Conservation (phyloP, 371 early-diverging fungal species). For the Lichtheimia ornata region DNA sequence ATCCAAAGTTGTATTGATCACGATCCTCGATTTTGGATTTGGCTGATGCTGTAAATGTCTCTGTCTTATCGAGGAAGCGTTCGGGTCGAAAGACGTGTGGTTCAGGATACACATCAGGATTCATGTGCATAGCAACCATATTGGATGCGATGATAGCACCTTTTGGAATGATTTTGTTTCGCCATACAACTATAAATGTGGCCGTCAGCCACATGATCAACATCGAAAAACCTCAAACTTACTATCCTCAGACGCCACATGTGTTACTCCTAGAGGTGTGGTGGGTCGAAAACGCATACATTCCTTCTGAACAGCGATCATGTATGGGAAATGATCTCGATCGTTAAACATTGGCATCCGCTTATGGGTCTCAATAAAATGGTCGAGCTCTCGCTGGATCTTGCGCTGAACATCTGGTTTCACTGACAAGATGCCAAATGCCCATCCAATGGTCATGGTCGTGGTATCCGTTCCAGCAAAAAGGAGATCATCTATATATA, state of each 20-base stretch:
- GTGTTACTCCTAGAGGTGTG: conserved; percentile 29
- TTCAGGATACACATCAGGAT: conserved; percentile 13
- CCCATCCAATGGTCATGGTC: conserved; percentile 14
- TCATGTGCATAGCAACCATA: conserved; percentile 16
- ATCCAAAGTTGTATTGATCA: conserved; percentile 12
- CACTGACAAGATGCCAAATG: conserved; percentile 10
- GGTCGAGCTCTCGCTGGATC: conserved; percentile 12
- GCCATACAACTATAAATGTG: conserved; percentile 10
- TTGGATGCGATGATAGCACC: conserved; percentile 26
- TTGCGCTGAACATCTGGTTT: conserved; percentile 17
- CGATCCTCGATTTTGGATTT: conserved; percentile 8
- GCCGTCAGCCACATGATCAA: not conserved
- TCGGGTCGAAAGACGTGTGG: conserved; percentile 20
- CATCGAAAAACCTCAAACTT: not conserved
- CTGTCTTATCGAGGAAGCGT: conserved; percentile 15
- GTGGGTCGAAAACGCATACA: conserved; percentile 26
- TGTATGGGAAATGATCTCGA: conserved; percentile 20
- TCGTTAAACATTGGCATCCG: conserved; percentile 23
- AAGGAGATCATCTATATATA: conserved; percentile 10
- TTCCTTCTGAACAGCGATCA: conserved; percentile 31
- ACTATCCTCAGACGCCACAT: conserved; percentile 30
- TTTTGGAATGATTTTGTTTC: conserved; percentile 33
- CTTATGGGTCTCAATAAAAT: conserved; percentile 15
- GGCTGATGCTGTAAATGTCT: conserved; percentile 4
- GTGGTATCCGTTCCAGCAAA: conserved; percentile 15